These are phyloP conservation scores for Arabidopsis hybrid DNA, from an alignment of 441 rosid genomes.

Conservation along the genomic window DNA sequence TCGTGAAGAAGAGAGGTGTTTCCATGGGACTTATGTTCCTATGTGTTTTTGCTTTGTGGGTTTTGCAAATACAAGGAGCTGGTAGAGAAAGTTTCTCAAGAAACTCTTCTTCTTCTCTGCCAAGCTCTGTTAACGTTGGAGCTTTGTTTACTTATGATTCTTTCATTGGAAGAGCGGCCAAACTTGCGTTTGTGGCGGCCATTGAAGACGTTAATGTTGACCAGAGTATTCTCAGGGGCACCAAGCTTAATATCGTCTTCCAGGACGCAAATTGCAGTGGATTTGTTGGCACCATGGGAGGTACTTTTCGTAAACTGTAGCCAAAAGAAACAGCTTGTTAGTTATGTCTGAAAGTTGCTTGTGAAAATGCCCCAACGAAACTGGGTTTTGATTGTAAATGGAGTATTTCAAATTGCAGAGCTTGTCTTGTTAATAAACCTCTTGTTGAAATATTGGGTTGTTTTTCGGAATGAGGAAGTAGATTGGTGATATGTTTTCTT, in stretches of 20 bases:
- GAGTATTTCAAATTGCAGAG: neutral
- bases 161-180: slow-evolving; percentile 78
- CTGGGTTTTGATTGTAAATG: slow-evolving; percentile 8
- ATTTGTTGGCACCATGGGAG: slow-evolving; percentile 82
- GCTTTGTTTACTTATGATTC: slow-evolving; percentile 76
- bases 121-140: slow-evolving; percentile 63
- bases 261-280: slow-evolving; percentile 87
- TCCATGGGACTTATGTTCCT: slow-evolving; percentile 41
- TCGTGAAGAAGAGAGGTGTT: slow-evolving; percentile 39
- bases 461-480: slow-evolving; percentile 9
- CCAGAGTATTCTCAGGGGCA: slow-evolving; percentile 61
- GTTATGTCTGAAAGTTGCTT: slow-evolving; percentile 16
- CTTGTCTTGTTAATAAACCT: slow-evolving; percentile 8
- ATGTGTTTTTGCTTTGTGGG: slow-evolving; percentile 47
- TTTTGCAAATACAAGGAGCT: slow-evolving; percentile 47
- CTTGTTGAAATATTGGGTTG: slow-evolving; percentile 22
- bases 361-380: slow-evolving; percentile 4
- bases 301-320: slow-evolving; percentile 50
- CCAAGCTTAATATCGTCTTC: slow-evolving; percentile 52
- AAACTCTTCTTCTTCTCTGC: slow-evolving; percentile 51
- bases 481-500: slow-evolving; percentile 41
- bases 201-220: slow-evolving; percentile 79
- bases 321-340: slow-evolving; percentile 6
- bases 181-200: slow-evolving; percentile 69
- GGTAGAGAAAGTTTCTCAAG: slow-evolving; percentile 50